Evolutionary conservation across 176 grass and related monocot species (phyloP), one percentile per base, ranked within the genome.

Genomic region (Ampelocalamus luodianensis): DNA sequence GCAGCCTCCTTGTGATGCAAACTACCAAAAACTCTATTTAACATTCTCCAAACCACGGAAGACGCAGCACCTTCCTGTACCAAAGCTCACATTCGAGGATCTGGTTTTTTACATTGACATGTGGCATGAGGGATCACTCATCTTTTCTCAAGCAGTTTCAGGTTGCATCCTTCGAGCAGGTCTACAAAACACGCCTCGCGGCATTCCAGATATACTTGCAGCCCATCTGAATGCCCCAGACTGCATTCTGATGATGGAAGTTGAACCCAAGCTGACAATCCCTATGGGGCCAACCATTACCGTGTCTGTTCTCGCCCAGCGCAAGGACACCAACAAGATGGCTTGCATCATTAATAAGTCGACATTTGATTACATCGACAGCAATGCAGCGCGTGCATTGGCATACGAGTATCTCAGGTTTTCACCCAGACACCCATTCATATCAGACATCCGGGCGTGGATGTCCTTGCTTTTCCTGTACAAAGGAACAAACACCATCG

Each of bases 381-480:
- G 88, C 42, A 90, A 79, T 60, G 90, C 88, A 49, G 67, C 90
- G 11, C 83, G 90, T 0, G 85, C 93, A 43, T 58, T 95, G 82
- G 90, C 93, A 40, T 95, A 93, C 37, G 93, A 95, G 51, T 95
- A 93, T 65, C 83, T 95, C 76, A 86, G 76, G 68, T 93, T 95
- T 85, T 95, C 93, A 38, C 90, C 93, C 23, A 85, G 86, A 66
- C 65, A 83, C 65, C 93, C 93, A 6, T 95, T 95, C 75, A 83
- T 93, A 55, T 90, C 93, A 61, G 93, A 95, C 36, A 95, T 91
- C 56, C 86, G 93, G 14, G 93, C 90, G 37, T 95, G 90, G 93
- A 82, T 92, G 85, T 93, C 93, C 20, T 76, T 95, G 76, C 74
- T 95, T 72, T 95, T 95, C 66, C 24, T 91, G 79, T 87, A 73